These are phyloP conservation scores for Lipomyces orientalis DNA, from an alignment of 805 yeast genomes.

Conservation along the genomic window DNA sequence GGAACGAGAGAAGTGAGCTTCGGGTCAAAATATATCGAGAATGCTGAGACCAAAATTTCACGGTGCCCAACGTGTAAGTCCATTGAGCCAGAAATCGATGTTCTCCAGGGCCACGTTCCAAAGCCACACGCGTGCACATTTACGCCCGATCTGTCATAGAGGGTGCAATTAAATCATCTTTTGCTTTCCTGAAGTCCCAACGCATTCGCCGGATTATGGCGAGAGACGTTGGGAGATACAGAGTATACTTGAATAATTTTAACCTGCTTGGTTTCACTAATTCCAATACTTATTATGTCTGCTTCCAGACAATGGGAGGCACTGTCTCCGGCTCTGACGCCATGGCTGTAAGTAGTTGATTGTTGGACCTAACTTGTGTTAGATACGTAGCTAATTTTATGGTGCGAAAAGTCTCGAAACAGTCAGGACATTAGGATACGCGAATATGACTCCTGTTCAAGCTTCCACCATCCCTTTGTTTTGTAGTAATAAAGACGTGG, in stretches of 20 bases:
- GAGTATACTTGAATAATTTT: neutral
- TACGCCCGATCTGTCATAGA: constrained; percentile 1
- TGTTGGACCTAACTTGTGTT: neutral
- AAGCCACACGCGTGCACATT: neutral
- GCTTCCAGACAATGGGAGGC: constrained; percentile 67
- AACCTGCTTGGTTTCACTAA: neutral
- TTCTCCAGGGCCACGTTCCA: neutral
- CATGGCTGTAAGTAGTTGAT: constrained; percentile 60
- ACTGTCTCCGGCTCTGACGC: constrained; percentile 58
- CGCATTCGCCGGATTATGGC: neutral
- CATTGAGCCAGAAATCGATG: too few relatives aligned
- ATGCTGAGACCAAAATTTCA: neutral
- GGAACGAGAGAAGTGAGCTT: neutral
- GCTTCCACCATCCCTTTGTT: constrained; percentile 91
- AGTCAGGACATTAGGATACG: constrained; percentile 72
- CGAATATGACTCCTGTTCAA: constrained; percentile 93
- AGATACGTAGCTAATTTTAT: neutral
- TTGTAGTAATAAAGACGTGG: constrained; percentile 85
- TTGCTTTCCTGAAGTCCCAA: neutral
- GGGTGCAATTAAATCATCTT: too few relatives aligned
- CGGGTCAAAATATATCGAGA: too few relatives aligned
- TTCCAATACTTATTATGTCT: neutral
- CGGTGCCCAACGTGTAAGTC: too few relatives aligned
- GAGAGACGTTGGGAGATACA: neutral
- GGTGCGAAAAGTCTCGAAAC: constrained; percentile 54